Conservation (phyloP, 495 filamentous ascomycete genomes). For the Durotheca rogersii region DNA sequence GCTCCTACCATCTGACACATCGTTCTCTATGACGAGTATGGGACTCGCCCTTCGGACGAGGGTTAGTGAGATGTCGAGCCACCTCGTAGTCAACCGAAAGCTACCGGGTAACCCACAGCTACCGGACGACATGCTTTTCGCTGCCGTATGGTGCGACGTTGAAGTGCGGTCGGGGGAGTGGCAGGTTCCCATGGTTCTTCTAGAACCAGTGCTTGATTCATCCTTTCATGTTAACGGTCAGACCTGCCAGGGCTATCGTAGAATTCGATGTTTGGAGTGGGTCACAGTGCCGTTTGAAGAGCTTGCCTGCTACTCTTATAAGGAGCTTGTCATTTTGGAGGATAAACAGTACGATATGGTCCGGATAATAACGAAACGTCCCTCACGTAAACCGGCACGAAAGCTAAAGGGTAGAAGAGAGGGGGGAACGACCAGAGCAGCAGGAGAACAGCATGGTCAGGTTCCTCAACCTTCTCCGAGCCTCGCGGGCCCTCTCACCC, state of each 20-base stretch:
- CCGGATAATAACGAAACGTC: neutral
- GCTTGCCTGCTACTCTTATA: neutral
- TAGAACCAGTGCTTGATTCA: slow-evolving; percentile 2
- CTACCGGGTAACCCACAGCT: neutral
- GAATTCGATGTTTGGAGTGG: slow-evolving; percentile 15
- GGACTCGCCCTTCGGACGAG: slow-evolving; percentile 7
- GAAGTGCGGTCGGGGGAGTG: slow-evolving; percentile 6
- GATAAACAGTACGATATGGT: slow-evolving; percentile 15
- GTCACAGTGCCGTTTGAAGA: slow-evolving; percentile 2
- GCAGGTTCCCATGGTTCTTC: slow-evolving; percentile 11
- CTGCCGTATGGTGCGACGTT: slow-evolving; percentile 12
- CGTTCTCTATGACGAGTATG: slow-evolving; percentile 13
- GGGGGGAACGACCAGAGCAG: neutral
- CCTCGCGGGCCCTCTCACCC: too few relatives aligned
- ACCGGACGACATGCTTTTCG: neutral
- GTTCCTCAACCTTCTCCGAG: too few relatives aligned
- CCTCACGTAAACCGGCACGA: neutral
- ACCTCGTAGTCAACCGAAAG: neutral
- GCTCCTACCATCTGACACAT: slow-evolving; percentile 1
- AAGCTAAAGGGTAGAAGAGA: neutral
- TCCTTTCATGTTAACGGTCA: neutral
- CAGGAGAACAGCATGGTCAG: too few relatives aligned
- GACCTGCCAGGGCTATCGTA: slow-evolving; percentile 6
- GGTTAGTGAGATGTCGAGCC: too few relatives aligned
- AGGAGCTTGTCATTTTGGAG: slow-evolving; percentile 10